Base-by-base conservation (phyloP, 2,329 filamentous ascomycete genomes). In the Clonostachys byssicola region DNA sequence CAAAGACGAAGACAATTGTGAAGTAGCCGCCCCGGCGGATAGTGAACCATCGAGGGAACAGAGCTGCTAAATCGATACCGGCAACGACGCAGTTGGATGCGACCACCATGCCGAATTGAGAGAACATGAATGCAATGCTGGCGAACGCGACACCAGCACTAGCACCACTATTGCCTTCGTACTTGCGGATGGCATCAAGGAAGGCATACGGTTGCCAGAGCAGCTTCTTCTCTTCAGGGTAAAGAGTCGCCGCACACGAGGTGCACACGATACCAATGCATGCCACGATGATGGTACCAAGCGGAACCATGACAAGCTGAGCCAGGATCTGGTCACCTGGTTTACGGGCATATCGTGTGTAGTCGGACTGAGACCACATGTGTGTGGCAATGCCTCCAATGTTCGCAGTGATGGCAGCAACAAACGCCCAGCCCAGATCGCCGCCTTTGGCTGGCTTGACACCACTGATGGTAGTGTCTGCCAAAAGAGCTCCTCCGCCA, bases 81-180 rank as follows among this genome's bases (percentile, higher is more conserved):
- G 2, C 72, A 23, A 67, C 72, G 50, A 78, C 73, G 14, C 70
- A 76, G 56, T 81, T 82, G 9, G 78, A 78, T 3, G 76, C 64
- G 53, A 83, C 80, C 52, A 81, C 80, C 45, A 82, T 77, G 36
- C 78, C 77, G 9, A 83, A 64, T 47, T 78, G 73, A 1, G 77
- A 78, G 44, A 83, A 62, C 23, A 73, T 73, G 68, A 78, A 82
- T 4, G 69, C 69, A 5, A 75, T 64, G 1, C 72, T 78, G 10
- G 66, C 75, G 53, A 83, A 65, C 54, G 69, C 69, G 46, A 67
- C 68, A 10, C 65, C 68, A 30, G 58, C 62, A 10, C 67, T 58
- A 6, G 73, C 74, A 4, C 71, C 70, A 5, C 67, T 53, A 12
- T 72, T 43, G 5, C 8, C 17, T 30, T 30, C 23, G 23, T 30